Conservation (phyloP, 164 flowering plant species). For the Akebia trifoliata region DNA sequence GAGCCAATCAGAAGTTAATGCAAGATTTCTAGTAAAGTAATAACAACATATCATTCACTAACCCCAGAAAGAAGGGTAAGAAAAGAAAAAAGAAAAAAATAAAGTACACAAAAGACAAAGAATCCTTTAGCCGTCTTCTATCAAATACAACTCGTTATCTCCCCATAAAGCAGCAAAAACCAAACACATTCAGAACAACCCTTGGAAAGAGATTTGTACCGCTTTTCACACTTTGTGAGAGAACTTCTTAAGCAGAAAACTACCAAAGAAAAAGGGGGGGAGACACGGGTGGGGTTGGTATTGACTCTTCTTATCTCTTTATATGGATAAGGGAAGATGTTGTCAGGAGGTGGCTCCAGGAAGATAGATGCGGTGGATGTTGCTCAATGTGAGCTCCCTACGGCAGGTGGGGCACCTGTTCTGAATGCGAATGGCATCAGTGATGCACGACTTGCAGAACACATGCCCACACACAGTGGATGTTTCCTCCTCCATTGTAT, state of each 20-base stretch:
- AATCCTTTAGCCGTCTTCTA: too few relatives aligned
- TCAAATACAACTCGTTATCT: not conserved
- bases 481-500: slow-evolving; percentile 37
- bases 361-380: slow-evolving; percentile 41
- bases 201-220: not conserved
- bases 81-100: too few relatives aligned
- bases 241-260: not conserved
- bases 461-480: slow-evolving; percentile 52
- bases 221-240: not conserved
- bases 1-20: too few relatives aligned
- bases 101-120: too few relatives aligned
- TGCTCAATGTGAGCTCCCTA: slow-evolving; percentile 24
- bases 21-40: too few relatives aligned
- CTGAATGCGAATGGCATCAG: slow-evolving; percentile 28
- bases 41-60: too few relatives aligned
- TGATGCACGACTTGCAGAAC: slow-evolving; percentile 47
- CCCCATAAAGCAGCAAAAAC: not conserved
- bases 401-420: slow-evolving; percentile 48
- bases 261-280: not conserved
- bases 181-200: not conserved
- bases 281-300: too few relatives aligned
- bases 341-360: slow-evolving; percentile 29
- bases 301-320: too few relatives aligned
- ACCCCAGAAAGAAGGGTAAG: too few relatives aligned
- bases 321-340: not conserved